These are phyloP conservation scores for Pyrenochaeta sp. DNA, from an alignment of 2,329 filamentous ascomycete species.

Conservation along the genomic window DNA sequence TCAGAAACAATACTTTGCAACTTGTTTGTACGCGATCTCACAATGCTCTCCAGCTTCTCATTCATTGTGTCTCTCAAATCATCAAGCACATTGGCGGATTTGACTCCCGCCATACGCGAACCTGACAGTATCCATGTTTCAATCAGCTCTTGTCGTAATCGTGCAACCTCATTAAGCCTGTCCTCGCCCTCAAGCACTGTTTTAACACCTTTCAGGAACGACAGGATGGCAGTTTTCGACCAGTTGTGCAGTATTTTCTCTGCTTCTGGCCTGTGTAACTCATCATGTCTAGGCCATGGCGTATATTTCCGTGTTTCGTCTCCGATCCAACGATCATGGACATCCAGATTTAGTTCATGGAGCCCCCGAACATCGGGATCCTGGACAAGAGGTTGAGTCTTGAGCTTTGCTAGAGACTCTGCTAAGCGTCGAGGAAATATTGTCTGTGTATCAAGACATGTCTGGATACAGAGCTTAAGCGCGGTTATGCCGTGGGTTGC, in stretches of 20 bases:
- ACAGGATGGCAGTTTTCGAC: constrained; percentile 49
- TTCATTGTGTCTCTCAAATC: constrained; percentile 74
- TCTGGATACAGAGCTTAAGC: constrained; percentile 76
- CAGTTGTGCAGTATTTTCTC: constrained; percentile 50
- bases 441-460: constrained; percentile 77
- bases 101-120: constrained; percentile 69
- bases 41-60: constrained; percentile 67
- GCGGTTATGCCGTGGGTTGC: constrained; percentile 66
- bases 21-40: constrained; percentile 69
- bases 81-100: constrained; percentile 73
- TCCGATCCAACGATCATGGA: constrained; percentile 80
- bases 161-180: constrained; percentile 73
- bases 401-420: constrained; percentile 72
- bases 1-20: constrained; percentile 71
- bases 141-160: constrained; percentile 73
- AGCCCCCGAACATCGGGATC: constrained; percentile 71
- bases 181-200: constrained; percentile 65
- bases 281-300: constrained; percentile 85
- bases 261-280: constrained; percentile 56
- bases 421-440: constrained; percentile 76
- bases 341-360: constrained; percentile 76
- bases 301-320: constrained; percentile 85
- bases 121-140: constrained; percentile 78
- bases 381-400: constrained; percentile 74
- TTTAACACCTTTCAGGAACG: constrained; percentile 65